Evolutionary conservation across 2,329 filamentous ascomycete genomes (phyloP), one percentile per base, ranked within the genome.

Genomic region (Ophiocordyceps camponoti-saundersi): DNA sequence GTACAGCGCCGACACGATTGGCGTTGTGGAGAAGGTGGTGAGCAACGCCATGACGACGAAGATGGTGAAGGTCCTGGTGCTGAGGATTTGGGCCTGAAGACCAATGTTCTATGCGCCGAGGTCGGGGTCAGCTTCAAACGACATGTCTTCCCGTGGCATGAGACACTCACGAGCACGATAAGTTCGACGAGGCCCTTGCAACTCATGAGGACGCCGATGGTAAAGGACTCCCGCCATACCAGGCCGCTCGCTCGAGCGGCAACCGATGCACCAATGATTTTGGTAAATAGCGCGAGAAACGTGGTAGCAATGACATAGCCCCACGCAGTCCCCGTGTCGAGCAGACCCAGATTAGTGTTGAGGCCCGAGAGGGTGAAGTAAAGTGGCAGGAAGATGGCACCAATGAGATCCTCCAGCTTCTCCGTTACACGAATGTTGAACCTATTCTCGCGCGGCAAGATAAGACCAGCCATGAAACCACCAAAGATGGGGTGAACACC

Each of bases 401-500:
- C 79, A 29, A 95, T 81, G 12, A 95, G 67, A 71, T 96, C 90
- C 61, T 96, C 90, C 49, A 96, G 81, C 69, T 95, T 95, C 59
- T 95, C 88, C 0, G 87, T 92, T 40, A 95, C 69, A 53, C 89
- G 89, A 63, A 95, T 92, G 21, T 86, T 84, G 57, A 95, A 94
- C 26, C 88, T 85, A 44, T 85, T 83, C 48, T 94, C 85, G 57
- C 92, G 88, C 0, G 89, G 90, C 54, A 88, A 88, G 48, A 96
- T 92, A 23, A 96, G 62, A 1, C 90, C 90, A 41, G 90, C 77
- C 49, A 95, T 71, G 60, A 96, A 96, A 3, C 83, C 88, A 41
- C 90, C 90, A 56, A 96, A 96, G 59, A 96, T 95, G 48, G 90
- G 78, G 60, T 96, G 90, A 1, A 95, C 80, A 44, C 90, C 90